Conservation (phyloP, 768 basidiomycete genomes). For the Xerocomus potaroensis region DNA sequence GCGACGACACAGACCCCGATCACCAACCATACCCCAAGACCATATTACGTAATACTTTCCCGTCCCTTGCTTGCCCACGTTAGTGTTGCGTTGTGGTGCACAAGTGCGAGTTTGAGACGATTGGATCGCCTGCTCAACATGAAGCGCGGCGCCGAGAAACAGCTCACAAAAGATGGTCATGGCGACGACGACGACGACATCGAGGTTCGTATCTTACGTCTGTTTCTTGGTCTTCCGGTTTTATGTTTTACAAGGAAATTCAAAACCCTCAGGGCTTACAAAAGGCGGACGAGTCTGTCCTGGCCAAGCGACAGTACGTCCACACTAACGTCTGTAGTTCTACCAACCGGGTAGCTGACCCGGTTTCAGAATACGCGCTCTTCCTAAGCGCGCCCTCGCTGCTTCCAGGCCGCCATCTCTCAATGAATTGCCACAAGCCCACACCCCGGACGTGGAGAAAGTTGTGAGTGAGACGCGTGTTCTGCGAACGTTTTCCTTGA, state of each 20-base stretch:
- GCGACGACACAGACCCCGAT: constrained; percentile 5
- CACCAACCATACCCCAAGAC: constrained; percentile 15
- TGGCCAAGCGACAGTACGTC: constrained; percentile 57
- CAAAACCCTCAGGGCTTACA: constrained; percentile 42
- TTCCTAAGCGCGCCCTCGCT: constrained; percentile 49
- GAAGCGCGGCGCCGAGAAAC: constrained; percentile 75
- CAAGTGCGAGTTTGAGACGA: background rate
- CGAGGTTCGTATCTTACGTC: constrained; percentile 19
- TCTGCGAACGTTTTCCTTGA: constrained; percentile 16
- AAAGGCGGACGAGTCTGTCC: constrained; percentile 54
- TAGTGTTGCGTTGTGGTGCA: too few relatives aligned
- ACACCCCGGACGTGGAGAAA: constrained; percentile 20
- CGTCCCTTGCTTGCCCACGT: too few relatives aligned
- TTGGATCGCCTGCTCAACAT: constrained; percentile 33
- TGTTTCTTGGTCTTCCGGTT: background rate
- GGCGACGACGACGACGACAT: constrained; percentile 37
- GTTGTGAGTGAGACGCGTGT: constrained; percentile 22
- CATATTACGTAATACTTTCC: constrained; percentile 20
- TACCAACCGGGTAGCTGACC: constrained; percentile 6
- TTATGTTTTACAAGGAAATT: constrained; percentile 36
- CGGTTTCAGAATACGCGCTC: constrained; percentile 51
- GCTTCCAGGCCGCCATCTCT: constrained; percentile 20
- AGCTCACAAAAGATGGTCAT: constrained; percentile 55
- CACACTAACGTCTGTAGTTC: background rate
- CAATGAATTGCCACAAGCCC: constrained; percentile 24